These are phyloP conservation scores for Plectosphaerella sp. DNA, from an alignment of 2,329 filamentous ascomycete species.

Conservation along the genomic window DNA sequence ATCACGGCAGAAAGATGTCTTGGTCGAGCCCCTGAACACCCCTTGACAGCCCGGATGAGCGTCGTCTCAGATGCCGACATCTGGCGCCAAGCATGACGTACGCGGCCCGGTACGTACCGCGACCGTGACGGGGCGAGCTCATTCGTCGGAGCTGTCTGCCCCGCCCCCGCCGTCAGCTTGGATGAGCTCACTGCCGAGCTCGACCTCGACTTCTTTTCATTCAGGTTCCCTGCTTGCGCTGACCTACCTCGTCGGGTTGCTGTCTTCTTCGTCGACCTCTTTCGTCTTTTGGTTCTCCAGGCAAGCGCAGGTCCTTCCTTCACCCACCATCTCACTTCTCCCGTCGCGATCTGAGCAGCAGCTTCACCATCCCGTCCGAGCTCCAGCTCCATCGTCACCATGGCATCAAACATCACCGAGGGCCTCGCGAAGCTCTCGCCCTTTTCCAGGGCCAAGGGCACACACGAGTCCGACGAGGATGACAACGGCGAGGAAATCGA, in stretches of 20 bases:
- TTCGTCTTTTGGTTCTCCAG: no score
- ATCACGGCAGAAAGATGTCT: neutral
- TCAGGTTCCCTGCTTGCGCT: neutral
- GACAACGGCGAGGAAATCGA: constrained; percentile 50
- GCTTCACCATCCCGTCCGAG: neutral
- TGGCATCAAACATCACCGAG: constrained; percentile 7
- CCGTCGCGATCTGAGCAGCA: neutral
- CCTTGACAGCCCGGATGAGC: neutral
- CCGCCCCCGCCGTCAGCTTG: constrained; percentile 1
- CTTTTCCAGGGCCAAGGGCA: constrained; percentile 21
- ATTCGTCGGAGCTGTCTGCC: neutral
- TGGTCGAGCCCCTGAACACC: neutral
- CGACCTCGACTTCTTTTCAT: neutral
- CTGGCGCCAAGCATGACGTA: constrained; percentile 3
- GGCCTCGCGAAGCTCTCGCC: constrained; percentile 32
- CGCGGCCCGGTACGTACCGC: neutral
- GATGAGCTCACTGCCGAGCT: neutral
- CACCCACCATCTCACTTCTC: no score
- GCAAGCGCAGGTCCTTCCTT: no score
- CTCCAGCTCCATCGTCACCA: neutral
- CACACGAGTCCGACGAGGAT: constrained; percentile 37
- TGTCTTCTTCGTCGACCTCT: neutral
- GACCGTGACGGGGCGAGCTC: neutral
- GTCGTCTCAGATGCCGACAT: neutral
- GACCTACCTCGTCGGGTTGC: neutral